Percentiles rank a stretch among this genome's conserved stretches.
These are phyloP conservation scores for Entomortierella parvispora DNA, from an alignment of 192 early-diverging fungal genomes.

Conservation along the genomic window DNA sequence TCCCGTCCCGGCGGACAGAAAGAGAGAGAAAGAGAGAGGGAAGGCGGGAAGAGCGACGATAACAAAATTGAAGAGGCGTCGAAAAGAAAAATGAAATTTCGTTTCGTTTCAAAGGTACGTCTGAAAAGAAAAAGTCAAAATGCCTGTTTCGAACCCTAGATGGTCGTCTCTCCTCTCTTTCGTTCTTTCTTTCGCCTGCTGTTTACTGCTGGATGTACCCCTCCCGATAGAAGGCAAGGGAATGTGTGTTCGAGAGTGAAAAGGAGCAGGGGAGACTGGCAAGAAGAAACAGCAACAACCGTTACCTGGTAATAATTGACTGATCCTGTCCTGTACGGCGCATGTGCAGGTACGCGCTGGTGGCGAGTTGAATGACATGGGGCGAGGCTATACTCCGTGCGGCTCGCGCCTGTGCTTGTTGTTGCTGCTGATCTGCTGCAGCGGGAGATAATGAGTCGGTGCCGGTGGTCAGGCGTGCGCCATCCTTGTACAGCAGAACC, in stretches of 20 bases:
- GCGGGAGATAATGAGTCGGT: not conserved
- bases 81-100: not conserved
- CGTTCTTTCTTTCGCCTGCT: not conserved
- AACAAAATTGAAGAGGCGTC: not conserved
- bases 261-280: not conserved
- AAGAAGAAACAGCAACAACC: constrained; percentile 14
- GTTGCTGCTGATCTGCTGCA: constrained; percentile 13
- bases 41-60: not conserved
- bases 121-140: no score
- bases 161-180: not conserved
- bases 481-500: constrained; percentile 76
- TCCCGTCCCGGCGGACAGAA: not conserved
- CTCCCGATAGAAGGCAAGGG: not conserved
- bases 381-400: constrained; percentile 56
- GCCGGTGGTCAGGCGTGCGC: constrained; percentile 21
- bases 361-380: constrained; percentile 88
- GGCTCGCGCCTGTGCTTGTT: not conserved
- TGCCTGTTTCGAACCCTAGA: no score
- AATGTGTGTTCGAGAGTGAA: no score
- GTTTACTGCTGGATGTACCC: not conserved
- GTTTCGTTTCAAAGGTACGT: not conserved
- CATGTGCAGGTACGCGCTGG: constrained; percentile 90
- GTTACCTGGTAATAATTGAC: constrained; percentile 87
- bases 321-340: constrained; percentile 89
- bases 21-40: not conserved